Base-by-base conservation (phyloP, 2,329 filamentous ascomycete genomes). In the Xylariaceae sp. region DNA sequence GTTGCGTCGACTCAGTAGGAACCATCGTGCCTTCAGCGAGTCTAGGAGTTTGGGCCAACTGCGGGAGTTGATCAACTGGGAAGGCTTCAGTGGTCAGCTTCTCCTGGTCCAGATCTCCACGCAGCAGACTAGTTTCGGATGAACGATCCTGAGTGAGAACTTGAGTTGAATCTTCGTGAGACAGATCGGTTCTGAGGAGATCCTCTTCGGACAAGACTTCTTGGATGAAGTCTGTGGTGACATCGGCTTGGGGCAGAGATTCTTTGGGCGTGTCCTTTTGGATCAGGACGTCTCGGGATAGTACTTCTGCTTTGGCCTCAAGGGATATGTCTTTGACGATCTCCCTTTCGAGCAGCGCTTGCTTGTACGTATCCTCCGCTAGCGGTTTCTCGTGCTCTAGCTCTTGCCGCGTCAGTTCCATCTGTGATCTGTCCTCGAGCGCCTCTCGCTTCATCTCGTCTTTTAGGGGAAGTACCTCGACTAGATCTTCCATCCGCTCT, bases 381-480 rank as follows among this genome's bases (percentile, higher is more conserved):
- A 53, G 49, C 30, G 52, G 5, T 11, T 47, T 44, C 9, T 61
- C 59, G 15, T 56, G 47, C 11, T 44, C 6, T 13, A 18, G 23
- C 10, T 37, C 23, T 37, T 51, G 9, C 5, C 34, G 45, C 10
- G 35, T 6, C 23, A 13, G 6, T 10, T 57, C 50, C 2, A 55
- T 57, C 44, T 59, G 53, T 57, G 50, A 58, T 15, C 60, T 55
- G 17, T 34, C 47, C 35, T 13, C 17, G 37, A 53, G 50, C 13
- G 49, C 49, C 34, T 68, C 63, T 53, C 63, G 62, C 35, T 69
- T 67, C 59, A 70, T 70, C 66, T 67, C 59, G 73, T 60, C 52
- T 68, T 68, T 56, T 70, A 37, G 53, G 34, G 50, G 59, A 42
- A 10, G 56, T 59, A 56, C 47, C 13, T 53, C 52, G 15, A 47